Percentiles rank a stretch among this genome's conserved stretches.
These are phyloP conservation scores for Collybiopsis confluens DNA, from an alignment of 768 basidiomycete genomes.

Conservation along the genomic window DNA sequence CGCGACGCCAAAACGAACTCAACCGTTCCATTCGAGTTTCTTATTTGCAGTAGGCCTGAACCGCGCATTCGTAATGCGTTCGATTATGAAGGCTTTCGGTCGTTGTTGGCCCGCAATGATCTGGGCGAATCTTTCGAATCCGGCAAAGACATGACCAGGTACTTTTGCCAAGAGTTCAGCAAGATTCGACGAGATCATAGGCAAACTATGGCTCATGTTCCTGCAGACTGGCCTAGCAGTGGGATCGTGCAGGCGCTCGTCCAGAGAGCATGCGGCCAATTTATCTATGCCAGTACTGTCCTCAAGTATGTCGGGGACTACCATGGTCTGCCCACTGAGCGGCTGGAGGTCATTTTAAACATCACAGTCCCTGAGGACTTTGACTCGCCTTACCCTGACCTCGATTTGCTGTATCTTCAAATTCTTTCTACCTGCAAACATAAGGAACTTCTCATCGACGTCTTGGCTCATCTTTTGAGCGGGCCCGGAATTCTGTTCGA, in stretches of 20 bases:
- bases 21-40: conserved; percentile 20
- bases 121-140: not conserved
- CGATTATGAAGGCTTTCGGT: not conserved
- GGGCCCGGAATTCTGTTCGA: not conserved
- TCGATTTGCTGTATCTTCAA: conserved; percentile 13
- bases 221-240: not conserved
- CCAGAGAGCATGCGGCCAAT: conserved; percentile 1
- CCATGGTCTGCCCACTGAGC: not conserved
- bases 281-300: not conserved
- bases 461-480: not conserved
- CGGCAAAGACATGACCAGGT: not conserved
- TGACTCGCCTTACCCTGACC: conserved; percentile 1
- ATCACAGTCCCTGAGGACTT: not conserved
- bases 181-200: not conserved
- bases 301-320: not conserved
- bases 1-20: conserved; percentile 16
- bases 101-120: not conserved
- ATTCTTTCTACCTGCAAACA: not conserved
- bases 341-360: not conserved
- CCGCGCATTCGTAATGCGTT: conserved; percentile 19
- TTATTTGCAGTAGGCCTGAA: conserved; percentile 29
- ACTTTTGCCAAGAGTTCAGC: not conserved
- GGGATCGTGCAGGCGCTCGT: not conserved
- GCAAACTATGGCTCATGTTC: conserved; percentile 1
- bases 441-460: not conserved